phyloP scores from a whole-genome alignment of 805 yeast genomes.

The Ogataea trehalophila region DNA sequence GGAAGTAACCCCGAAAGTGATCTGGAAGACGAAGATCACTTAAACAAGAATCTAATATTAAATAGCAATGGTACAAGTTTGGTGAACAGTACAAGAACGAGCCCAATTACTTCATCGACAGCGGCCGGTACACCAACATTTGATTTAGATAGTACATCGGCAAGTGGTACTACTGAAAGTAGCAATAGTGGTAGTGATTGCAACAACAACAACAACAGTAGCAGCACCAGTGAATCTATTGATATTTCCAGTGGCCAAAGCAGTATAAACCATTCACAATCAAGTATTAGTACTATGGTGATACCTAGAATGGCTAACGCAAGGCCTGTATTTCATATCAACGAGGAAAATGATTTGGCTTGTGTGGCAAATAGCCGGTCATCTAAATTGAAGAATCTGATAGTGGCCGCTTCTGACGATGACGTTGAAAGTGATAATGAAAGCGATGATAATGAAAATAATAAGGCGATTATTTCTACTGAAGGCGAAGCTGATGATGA shows the following conservation, averaged over 20 bases:
- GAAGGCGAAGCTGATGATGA: conserved; percentile 13
- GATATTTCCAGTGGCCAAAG: not conserved
- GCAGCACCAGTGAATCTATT: not conserved
- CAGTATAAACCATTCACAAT: conserved; percentile 1
- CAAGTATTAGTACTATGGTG: not conserved
- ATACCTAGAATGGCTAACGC: not conserved
- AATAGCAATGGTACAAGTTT: not conserved
- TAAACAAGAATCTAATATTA: conserved; percentile 7
- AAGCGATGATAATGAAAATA: conserved; percentile 1
- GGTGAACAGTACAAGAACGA: too few relatives aligned
- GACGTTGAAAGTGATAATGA: conserved; percentile 10
- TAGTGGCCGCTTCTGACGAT: conserved; percentile 7
- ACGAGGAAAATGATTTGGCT: conserved; percentile 1
- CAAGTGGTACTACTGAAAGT: not conserved
- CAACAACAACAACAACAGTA: not conserved
- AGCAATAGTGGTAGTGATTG: not conserved
- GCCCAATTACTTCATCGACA: not conserved
- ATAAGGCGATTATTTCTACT: not conserved
- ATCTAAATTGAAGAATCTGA: conserved; percentile 13
- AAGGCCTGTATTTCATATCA: conserved; percentile 1
- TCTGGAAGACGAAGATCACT: conserved; percentile 19
- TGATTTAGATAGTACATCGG: not conserved
- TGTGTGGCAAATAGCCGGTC: conserved; percentile 14
- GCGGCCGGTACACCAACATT: not conserved
- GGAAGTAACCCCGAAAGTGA: conserved; percentile 18